phyloP scores from a whole-genome alignment of 805 yeast species.

The Yarrowia keelungensis region DNA sequence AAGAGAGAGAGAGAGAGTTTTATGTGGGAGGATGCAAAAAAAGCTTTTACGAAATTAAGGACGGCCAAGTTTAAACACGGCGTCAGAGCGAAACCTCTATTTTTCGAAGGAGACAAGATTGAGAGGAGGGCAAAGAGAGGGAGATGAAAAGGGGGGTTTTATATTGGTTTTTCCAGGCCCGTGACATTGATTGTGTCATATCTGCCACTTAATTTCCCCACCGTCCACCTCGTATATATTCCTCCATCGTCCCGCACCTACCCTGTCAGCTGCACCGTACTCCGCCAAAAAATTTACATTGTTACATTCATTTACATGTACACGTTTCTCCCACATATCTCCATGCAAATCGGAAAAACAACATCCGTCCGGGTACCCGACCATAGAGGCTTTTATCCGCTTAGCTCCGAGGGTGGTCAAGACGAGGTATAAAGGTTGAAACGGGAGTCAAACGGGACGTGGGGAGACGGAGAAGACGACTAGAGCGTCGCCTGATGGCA shows the following conservation, averaged over 20 bases:
- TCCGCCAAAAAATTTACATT: constrained; percentile 34
- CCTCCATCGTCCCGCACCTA: background rate
- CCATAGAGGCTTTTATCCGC: constrained; percentile 34
- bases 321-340: constrained; percentile 38
- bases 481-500: background rate
- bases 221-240: too few relatives aligned
- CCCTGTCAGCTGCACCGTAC: constrained; percentile 35
- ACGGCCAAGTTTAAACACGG: constrained; percentile 34
- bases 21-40: constrained; percentile 33
- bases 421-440: background rate
- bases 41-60: constrained; percentile 26
- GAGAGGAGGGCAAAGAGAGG: background rate
- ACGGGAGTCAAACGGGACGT: too few relatives aligned
- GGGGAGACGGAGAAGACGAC: background rate
- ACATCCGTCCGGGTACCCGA: constrained; percentile 37
- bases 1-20: constrained; percentile 38
- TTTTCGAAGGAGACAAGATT: constrained; percentile 30
- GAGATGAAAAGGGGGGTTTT: background rate
- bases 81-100: constrained; percentile 26
- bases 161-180: background rate
- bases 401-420: constrained; percentile 1
- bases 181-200: too few relatives aligned
- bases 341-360: constrained; percentile 39
- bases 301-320: constrained; percentile 38
- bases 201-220: too few relatives aligned